Base-by-base conservation (phyloP, 78 protist genomes). In the Anaeramoeba ignava region DNA sequence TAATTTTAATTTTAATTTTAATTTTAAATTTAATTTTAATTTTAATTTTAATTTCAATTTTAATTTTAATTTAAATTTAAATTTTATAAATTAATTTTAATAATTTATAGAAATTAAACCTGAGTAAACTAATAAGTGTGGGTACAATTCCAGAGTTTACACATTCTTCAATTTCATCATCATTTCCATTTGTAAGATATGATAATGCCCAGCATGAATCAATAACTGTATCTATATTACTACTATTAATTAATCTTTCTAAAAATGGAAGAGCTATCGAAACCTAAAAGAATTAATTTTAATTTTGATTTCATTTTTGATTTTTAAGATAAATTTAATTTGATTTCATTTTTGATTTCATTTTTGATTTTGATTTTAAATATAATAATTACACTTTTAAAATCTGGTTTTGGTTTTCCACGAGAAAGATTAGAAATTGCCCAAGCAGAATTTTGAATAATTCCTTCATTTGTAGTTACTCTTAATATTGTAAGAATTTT, bases 201-300 rank as follows among this genome's bases (percentile, higher is more conserved):
- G 38, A 1, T 3, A 84, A 40, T 36, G 81, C 86, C 86, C 81
- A 68, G 8, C 8, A 1, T 1, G 81, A 41, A 17, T 84, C 86
- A 12, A n/a, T 0, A 68, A 73, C 31, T 1, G 42, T 38, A 0
- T 84, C 86, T 78, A 79, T 79, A 17, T 84, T 82, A 0, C 27
- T 0, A 23, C 1, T 12, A 34, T 2, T 31, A 33, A 40, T 0
- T 34, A 82, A 1, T 27, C 39, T 3, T 3, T 3, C 38, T 3
- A 82, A 80, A 1, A 36, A 1, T 34, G 85, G 85, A 33, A 82
- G 3, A 0, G 85, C 78, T n/a, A n/a, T n/a, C n/a, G n/a, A n/a
- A n/a, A n/a, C n/a, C n/a, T n/a, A n/a, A n/a, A n/a, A n/a, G n/a
- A n/a, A n/a, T n/a, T n/a, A n/a, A n/a, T n/a, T n/a, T n/a, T n/a